These are phyloP conservation scores for Allomyces macrogynus DNA, from an alignment of 192 early-diverging fungal genomes.

Conservation along the genomic window DNA sequence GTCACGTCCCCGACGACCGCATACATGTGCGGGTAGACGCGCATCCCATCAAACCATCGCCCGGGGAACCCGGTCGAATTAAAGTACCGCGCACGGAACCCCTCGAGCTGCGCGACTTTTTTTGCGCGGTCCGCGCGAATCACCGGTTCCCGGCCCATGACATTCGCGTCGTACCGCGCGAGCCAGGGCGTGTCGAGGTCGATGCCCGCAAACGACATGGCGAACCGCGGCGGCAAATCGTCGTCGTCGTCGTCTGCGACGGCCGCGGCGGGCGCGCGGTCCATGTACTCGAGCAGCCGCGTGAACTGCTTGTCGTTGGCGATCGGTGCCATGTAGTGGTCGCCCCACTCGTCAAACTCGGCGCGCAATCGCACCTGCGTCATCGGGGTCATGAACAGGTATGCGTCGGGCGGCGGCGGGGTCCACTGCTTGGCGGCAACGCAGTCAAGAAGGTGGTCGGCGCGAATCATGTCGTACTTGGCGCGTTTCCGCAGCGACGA, in stretches of 20 bases:
- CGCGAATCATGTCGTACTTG: not conserved
- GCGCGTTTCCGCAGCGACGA: too few relatives aligned
- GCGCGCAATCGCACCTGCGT: not conserved
- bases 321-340: not conserved
- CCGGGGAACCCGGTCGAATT: not conserved
- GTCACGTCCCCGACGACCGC: not conserved
- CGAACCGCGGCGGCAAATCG: not conserved
- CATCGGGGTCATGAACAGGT: not conserved
- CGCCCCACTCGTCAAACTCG: not conserved
- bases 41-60: not conserved
- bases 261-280: not conserved
- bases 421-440: not conserved
- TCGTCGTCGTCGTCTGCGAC: not conserved
- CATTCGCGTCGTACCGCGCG: not conserved
- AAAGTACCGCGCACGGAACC: not conserved
- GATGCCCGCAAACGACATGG: not conserved
- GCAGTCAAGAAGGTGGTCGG: not conserved
- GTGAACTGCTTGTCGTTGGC: not conserved
- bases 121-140: not conserved
- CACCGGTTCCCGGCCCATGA: not conserved
- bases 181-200: not conserved
- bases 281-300: not conserved
- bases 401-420: not conserved
- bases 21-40: not conserved
- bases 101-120: not conserved